Base-by-base conservation (phyloP, 495 filamentous ascomycete genomes). In the Penicillium paxilli region DNA sequence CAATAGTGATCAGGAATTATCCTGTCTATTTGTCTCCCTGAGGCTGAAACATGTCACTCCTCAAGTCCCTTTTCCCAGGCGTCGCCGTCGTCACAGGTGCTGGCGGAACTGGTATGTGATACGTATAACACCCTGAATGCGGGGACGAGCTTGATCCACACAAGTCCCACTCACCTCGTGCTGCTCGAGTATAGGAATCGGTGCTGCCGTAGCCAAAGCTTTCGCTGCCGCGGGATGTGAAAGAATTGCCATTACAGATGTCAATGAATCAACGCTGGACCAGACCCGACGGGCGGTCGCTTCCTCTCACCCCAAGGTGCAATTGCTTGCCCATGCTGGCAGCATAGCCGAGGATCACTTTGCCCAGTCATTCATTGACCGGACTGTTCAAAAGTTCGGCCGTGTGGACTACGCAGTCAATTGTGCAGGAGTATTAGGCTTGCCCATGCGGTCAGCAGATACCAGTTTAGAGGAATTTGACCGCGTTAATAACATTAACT, bases 361-460 rank as follows among this genome's bases (percentile, higher is more conserved):
- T 28, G 72, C 80, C 9, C 66, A 76, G 1, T 53, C 57, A 1
- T 70, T 82, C 19, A 64, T 75, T 9, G 49, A 59, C 0, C 56
- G 66, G 11, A 59, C 67, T 0, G 66, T 69, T 0, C 21, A 35
- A 8, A 46, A 47, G 16, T 80, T 78, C 45, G 69, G 69, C 1
- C 66, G 81, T 11, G 55, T 84, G 0, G 81, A 84, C 51, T 83
- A 82, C 63, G 70, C 62, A 5, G 78, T 80, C 4, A 80, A 78
- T 50, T 75, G 71, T 51, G 80, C 80, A 4, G 80, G 80, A 23
- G 64, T 80, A 0, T 55, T 77, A 17, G 73, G 76, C 14, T 54
- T 66, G 3, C 64, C 64, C 10, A 44, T 65, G 16, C 66, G 70
- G 30, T 77, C 78, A 1, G 63, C 58, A 6, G 71, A 75, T 25